Evolutionary conservation across 495 filamentous ascomycete genomes (phyloP).

Genomic region (Tricharina praecox): DNA sequence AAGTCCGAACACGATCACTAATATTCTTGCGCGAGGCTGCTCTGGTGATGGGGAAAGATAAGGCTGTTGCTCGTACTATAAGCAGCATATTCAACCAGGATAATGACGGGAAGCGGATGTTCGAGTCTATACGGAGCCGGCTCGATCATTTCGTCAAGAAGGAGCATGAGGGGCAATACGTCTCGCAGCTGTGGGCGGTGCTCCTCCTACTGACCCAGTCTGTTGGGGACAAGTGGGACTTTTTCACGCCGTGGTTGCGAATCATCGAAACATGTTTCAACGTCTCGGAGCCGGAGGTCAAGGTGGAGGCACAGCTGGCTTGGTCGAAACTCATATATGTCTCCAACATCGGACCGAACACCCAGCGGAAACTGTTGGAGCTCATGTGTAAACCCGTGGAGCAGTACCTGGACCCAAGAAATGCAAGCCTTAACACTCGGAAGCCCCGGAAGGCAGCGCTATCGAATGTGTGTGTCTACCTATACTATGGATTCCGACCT

Average conservation of each 20-base stretch:
- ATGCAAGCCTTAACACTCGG: slow-evolving; percentile 38
- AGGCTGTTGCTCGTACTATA: slow-evolving; percentile 43
- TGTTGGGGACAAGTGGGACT: slow-evolving; percentile 53
- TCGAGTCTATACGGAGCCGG: slow-evolving; percentile 46
- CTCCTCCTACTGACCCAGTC: slow-evolving; percentile 49
- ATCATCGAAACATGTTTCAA: slow-evolving; percentile 77
- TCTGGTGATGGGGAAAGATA: slow-evolving; percentile 45
- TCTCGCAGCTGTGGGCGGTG: slow-evolving; percentile 81
- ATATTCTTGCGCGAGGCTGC: slow-evolving; percentile 51
- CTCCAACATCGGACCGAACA: slow-evolving; percentile 43
- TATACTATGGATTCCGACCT: slow-evolving; percentile 76
- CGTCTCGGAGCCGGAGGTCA: slow-evolving; percentile 51
- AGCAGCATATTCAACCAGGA: slow-evolving; percentile 46
- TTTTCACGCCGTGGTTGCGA: slow-evolving; percentile 51
- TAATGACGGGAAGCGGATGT: slow-evolving; percentile 42
- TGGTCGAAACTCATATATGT: slow-evolving; percentile 72
- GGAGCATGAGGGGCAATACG: slow-evolving; percentile 45
- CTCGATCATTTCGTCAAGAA: slow-evolving; percentile 48
- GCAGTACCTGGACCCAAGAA: slow-evolving; percentile 50
- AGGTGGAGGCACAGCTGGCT: slow-evolving; percentile 57
- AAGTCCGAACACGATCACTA: slow-evolving; percentile 58
- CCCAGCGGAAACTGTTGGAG: slow-evolving; percentile 39
- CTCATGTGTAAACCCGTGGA: slow-evolving; percentile 54
- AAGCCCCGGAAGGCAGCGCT: slow-evolving; percentile 42
- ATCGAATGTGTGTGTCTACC: slow-evolving; percentile 54